These are phyloP conservation scores for Arachnopeziza araneosa DNA, from an alignment of 2,329 filamentous ascomycete genomes.

Conservation along the genomic window DNA sequence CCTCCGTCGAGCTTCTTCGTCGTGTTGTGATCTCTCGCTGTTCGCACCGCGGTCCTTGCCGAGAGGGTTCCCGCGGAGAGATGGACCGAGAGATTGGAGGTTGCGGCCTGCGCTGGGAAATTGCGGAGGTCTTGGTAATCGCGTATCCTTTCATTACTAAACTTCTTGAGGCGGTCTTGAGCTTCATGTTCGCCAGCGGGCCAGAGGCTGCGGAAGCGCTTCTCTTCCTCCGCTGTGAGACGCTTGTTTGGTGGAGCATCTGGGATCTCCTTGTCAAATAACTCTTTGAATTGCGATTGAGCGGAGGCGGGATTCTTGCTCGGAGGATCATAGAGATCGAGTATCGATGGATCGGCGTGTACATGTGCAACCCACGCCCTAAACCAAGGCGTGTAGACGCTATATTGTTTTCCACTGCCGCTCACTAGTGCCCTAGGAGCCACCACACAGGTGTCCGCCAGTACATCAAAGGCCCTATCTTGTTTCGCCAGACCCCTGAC, in stretches of 20 bases:
- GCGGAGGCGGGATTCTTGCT: conserved; percentile 44
- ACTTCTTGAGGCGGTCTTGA: conserved; percentile 54
- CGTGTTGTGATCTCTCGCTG: conserved; percentile 57
- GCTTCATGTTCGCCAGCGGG: conserved; percentile 74
- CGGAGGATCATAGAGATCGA: conserved; percentile 57
- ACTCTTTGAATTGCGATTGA: conserved; percentile 40
- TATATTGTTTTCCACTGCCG: conserved; percentile 70
- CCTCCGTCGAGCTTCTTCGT: conserved; percentile 62
- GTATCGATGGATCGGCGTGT: conserved; percentile 60
- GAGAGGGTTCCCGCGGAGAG: conserved; percentile 64
- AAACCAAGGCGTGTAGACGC: conserved; percentile 82
- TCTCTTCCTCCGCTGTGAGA: conserved; percentile 52
- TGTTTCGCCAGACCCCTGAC: conserved; percentile 54
- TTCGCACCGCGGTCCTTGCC: conserved; percentile 59
- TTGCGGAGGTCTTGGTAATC: conserved; percentile 62
- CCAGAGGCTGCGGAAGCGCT: conserved; percentile 55
- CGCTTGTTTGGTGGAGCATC: conserved; percentile 56
- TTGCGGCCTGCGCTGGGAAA: conserved; percentile 55
- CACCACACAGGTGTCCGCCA: conserved; percentile 80
- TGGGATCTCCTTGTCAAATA: conserved; percentile 60
- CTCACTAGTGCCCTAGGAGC: conserved; percentile 63
- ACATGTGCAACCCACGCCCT: conserved; percentile 69
- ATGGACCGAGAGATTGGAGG: conserved; percentile 67
- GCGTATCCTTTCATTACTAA: conserved; percentile 58
- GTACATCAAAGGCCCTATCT: conserved; percentile 62